These are phyloP conservation scores for Sugiyamaella valdiviana DNA, from an alignment of 805 yeast species.

Conservation along the genomic window DNA sequence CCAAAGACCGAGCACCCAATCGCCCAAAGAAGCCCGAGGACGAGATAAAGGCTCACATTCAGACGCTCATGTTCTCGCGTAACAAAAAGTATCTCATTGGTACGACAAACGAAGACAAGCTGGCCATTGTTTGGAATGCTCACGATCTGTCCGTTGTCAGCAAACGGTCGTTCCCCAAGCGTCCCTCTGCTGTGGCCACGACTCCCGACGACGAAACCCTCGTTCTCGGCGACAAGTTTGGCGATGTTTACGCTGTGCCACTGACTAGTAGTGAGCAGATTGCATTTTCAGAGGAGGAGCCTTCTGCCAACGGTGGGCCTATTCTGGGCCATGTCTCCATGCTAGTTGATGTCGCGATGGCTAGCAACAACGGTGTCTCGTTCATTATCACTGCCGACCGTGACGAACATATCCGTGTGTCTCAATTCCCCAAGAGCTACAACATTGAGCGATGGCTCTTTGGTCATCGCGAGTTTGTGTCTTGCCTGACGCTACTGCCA, in stretches of 20 bases:
- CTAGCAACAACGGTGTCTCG: slow-evolving; percentile 39
- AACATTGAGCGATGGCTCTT: slow-evolving; percentile 77
- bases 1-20: neutral
- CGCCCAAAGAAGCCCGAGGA: slow-evolving; percentile 28
- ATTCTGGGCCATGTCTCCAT: slow-evolving; percentile 93
- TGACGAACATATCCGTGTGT: slow-evolving; percentile 89
- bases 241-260: slow-evolving; percentile 74
- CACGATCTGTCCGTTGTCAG: slow-evolving; percentile 49
- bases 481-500: slow-evolving; percentile 51
- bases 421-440: slow-evolving; percentile 71
- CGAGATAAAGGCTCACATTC: slow-evolving; percentile 61
- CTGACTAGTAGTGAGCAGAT: slow-evolving; percentile 27
- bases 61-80: slow-evolving; percentile 51
- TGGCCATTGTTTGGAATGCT: slow-evolving; percentile 53
- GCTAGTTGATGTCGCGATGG: slow-evolving; percentile 68
- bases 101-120: slow-evolving; percentile 78
- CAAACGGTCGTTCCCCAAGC: slow-evolving; percentile 77
- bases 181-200: slow-evolving; percentile 79
- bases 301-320: slow-evolving; percentile 37
- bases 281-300: slow-evolving; percentile 13
- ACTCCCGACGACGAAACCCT: slow-evolving; percentile 46
- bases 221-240: slow-evolving; percentile 88
- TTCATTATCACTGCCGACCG: slow-evolving; percentile 78
- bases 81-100: slow-evolving; percentile 53
- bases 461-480: slow-evolving; percentile 81